Conservation (phyloP, 805 yeast species). For the Lipomyces yamanashiensis region DNA sequence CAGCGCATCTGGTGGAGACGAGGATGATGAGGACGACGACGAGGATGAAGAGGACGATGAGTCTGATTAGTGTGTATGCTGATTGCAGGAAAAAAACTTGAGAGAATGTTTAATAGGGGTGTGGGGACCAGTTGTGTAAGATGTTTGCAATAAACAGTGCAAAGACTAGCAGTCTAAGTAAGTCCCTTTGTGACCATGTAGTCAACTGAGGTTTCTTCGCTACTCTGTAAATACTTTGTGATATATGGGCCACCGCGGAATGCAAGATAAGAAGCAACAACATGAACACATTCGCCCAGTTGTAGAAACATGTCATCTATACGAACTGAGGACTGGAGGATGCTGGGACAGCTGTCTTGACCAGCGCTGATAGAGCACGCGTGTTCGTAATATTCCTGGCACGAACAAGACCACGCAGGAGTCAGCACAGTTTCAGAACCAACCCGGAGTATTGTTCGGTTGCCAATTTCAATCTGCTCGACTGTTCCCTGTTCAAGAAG, state of each 20-base stretch:
- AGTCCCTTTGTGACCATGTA: background rate
- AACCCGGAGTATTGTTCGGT: background rate
- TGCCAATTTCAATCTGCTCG: background rate
- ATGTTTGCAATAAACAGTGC: background rate
- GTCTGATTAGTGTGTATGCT: background rate
- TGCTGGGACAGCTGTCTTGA: background rate
- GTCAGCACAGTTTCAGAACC: conserved; percentile 11
- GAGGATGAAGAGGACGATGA: conserved; percentile 31
- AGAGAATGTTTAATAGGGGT: background rate
- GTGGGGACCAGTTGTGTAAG: background rate
- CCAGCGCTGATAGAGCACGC: conserved; percentile 13
- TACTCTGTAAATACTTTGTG: background rate
- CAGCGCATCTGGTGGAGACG: conserved; percentile 18
- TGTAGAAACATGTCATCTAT: conserved; percentile 11
- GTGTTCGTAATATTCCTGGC: conserved; percentile 7
- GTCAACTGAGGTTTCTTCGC: background rate
- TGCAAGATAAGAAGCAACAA: conserved; percentile 22
- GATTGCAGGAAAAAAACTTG: background rate
- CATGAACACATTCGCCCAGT: conserved; percentile 26
- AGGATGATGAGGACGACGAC: conserved; percentile 38
- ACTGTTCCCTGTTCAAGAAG: conserved; percentile 15
- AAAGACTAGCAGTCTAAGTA: background rate
- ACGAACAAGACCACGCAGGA: conserved; percentile 23
- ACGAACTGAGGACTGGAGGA: background rate
- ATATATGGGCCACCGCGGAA: background rate